Conservation (phyloP, 2,329 filamentous ascomycete genomes). For the Emmonsia crescens region DNA sequence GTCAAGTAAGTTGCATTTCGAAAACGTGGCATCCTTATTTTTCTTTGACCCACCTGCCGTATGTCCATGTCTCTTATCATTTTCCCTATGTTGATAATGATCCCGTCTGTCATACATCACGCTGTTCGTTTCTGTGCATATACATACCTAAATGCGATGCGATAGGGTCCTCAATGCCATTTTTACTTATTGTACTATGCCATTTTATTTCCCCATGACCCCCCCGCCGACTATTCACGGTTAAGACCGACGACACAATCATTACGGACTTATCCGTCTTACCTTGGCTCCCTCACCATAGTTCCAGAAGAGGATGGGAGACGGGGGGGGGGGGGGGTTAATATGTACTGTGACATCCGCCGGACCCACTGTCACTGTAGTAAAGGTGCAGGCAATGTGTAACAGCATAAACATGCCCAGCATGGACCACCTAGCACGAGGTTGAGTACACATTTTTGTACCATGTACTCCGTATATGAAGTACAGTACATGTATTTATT, state of each 20-base stretch:
- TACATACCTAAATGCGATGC: background rate
- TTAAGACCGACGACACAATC: background rate
- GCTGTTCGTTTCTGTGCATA: background rate
- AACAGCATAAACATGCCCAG: background rate
- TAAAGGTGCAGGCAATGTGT: background rate
- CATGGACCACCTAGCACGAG: background rate
- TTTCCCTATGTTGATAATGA: background rate
- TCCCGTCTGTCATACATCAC: background rate
- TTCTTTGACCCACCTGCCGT: background rate
- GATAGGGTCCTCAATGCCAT: background rate
- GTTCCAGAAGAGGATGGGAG: no score
- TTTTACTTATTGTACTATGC: background rate
- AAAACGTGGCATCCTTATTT: slow-evolving; percentile 1
- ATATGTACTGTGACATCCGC: background rate
- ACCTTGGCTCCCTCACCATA: background rate
- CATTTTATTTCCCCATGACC: background rate
- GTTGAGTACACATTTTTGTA: background rate
- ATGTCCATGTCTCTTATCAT: background rate
- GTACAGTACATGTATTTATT: background rate
- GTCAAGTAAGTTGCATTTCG: background rate
- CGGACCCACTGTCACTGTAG: background rate
- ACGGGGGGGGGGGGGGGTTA: background rate
- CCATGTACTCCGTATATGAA: background rate
- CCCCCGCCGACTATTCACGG: background rate
- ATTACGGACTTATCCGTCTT: background rate